Percentiles rank a stretch among this genome's conserved stretches.
Evolutionary conservation across 179 eudicot genomes (phyloP).

Genomic region (Silene vulgaris): DNA sequence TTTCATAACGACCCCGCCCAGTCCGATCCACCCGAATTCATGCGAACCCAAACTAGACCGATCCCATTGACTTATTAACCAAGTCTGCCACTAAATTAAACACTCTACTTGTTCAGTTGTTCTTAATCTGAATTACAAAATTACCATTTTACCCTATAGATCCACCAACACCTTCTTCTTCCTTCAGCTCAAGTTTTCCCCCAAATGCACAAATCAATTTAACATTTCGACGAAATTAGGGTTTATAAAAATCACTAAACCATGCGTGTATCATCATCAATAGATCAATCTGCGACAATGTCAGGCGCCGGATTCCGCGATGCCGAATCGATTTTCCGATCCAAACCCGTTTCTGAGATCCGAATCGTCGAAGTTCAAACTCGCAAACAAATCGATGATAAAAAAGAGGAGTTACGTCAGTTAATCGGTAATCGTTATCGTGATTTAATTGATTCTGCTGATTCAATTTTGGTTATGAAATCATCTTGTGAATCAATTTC

Average conservation of each 20-base stretch:
- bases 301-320: conserved; percentile 37
- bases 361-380: conserved; percentile 58
- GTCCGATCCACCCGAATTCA: no score
- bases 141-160: no score
- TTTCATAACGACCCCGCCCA: no score
- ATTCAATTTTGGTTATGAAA: conserved; percentile 75
- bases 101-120: no score
- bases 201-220: background rate
- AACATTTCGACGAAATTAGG: conserved; percentile 10
- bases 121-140: no score
- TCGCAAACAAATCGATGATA: conserved; percentile 68
- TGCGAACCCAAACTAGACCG: no score
- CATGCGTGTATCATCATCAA: conserved; percentile 29
- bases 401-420: conserved; percentile 87
- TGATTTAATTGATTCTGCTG: conserved; percentile 90
- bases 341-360: conserved; percentile 80
- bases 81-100: no score
- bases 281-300: conserved; percentile 31
- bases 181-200: background rate
- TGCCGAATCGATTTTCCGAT: conserved; percentile 69
- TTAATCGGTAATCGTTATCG: conserved; percentile 80
- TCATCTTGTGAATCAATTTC: conserved; percentile 71
- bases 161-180: no score
- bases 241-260: conserved; percentile 9
- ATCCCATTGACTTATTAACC: no score